Conservation (phyloP, 179 eudicot genomes). For the Corrigiola litoralis region DNA sequence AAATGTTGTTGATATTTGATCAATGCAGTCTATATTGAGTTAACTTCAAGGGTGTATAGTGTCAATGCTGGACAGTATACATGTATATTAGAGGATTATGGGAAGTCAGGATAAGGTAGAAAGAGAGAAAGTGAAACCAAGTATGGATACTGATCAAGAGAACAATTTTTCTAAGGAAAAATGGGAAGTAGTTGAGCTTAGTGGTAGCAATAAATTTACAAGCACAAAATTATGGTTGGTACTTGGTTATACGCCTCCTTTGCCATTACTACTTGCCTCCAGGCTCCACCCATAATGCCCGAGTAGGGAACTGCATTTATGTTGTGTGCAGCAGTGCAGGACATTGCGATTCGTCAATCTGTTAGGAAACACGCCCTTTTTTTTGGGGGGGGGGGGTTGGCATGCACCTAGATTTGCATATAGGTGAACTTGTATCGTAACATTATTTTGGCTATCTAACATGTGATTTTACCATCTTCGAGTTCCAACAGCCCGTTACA, state of each 20-base stretch:
- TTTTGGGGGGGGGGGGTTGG: too few species aligned
- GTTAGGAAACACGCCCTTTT: too few species aligned
- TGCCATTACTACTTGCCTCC: not conserved
- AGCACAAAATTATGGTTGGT: constrained; percentile 15
- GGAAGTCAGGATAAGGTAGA: not conserved
- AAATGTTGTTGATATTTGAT: not conserved
- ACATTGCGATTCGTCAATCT: too few species aligned
- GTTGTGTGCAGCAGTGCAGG: too few species aligned
- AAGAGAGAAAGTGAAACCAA: not conserved
- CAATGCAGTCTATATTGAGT: not conserved
- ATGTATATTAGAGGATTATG: not conserved
- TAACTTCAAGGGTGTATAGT: not conserved
- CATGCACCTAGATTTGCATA: too few species aligned
- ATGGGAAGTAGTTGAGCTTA: constrained; percentile 25
- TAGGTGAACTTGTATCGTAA: too few species aligned
- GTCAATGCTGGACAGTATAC: not conserved
- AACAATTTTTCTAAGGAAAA: not conserved
- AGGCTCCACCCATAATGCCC: too few species aligned
- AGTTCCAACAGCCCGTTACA: too few species aligned
- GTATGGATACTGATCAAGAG: not conserved
- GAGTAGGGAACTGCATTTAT: not conserved
- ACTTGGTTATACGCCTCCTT: not conserved
- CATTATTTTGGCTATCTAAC: too few species aligned
- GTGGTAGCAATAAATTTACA: constrained; percentile 22
- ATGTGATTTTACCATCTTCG: too few species aligned